Conservation (phyloP, 2,329 filamentous ascomycete genomes). For the Curvularia verruculosa region DNA sequence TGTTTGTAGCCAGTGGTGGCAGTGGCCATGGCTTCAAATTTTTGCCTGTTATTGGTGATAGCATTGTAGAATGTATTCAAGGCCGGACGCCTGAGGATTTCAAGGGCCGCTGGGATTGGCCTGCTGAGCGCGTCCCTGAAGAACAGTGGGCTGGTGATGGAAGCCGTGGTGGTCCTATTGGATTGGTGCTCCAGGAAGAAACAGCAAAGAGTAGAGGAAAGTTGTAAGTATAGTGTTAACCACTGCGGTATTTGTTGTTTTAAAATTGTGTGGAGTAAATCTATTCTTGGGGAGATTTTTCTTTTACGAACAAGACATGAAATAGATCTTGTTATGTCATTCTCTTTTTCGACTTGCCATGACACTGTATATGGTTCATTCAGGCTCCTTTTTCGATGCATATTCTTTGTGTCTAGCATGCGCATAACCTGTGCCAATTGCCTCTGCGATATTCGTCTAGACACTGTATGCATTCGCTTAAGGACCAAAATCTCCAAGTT, state of each 20-base stretch:
- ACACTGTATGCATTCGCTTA: too few species aligned
- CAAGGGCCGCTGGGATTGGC: conserved; percentile 66
- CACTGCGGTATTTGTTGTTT: neutral
- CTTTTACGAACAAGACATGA: neutral
- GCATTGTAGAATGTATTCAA: conserved; percentile 59
- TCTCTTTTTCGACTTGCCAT: neutral
- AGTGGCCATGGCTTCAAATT: conserved; percentile 69
- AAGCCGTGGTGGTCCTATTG: conserved; percentile 46
- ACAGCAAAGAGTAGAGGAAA: conserved; percentile 43
- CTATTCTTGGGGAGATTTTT: too few species aligned
- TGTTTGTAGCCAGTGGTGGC: conserved; percentile 67
- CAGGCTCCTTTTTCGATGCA: neutral
- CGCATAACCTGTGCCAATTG: neutral
- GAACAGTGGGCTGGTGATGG: conserved; percentile 48
- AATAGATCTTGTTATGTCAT: neutral
- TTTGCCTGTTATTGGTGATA: conserved; percentile 63
- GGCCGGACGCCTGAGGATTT: conserved; percentile 56
- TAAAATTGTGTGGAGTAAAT: neutral
- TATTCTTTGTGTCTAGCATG: neutral
- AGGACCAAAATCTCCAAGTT: neutral
- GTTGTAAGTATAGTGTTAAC: conserved; percentile 28
- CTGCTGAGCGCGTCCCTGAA: conserved; percentile 48
- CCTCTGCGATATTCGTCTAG: neutral
- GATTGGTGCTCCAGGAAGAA: conserved; percentile 51
- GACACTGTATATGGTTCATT: neutral